Base-by-base conservation (phyloP, 768 basidiomycete genomes). In the Pulveroboletus sp. region DNA sequence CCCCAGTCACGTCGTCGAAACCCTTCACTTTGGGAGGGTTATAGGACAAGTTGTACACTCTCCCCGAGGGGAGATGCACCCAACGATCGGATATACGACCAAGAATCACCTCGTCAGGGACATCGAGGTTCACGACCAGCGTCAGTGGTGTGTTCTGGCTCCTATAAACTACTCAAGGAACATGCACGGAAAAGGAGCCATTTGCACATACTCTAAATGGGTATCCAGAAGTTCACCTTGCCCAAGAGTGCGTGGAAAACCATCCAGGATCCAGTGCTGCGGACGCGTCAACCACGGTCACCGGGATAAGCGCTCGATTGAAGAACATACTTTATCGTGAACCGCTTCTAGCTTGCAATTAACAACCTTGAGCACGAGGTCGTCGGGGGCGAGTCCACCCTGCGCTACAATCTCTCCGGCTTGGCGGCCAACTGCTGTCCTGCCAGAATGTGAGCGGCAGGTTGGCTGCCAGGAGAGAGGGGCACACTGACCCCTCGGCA, bases 201-300 rank as follows among this genome's bases (percentile, higher is more conserved):
- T 13, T n/a, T n/a, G 14, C 26, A 67, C 80, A 32, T 56, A 87
- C 86, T 76, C 76, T 44, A 94, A 78, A 67, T 90, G 80, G 17
- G 74, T 71, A 69, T 94, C 87, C 9, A 95, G 76, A 38, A 92
- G 73, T 63, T 81, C 73, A 4, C 86, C 91, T 67, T 95, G 93
- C n/a, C 76, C 80, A 2, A 92, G 70, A 11, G 92, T 95, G 31
- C 93, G 83, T 44, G 93, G 93, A 61, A 95, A 94, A 24, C 93
- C 93, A 57, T 95, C 93, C 37, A 94, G 67, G 55, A 95, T 86
- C 93, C 93, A 94, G 61, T 89, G 85, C 88, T 93, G 53, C 11
- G 14, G 31, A 16, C 16, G 27, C 8, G 45, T 47, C 39, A 45
- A 51, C 9, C 11, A 40, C 19, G 13, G 27, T 19, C 12, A 27